A percentile compares a stretch with the other conserved stretches of the same genome.
Evolutionary conservation across 176 grass and related monocot genomes (phyloP).

Genomic region (Triticum monococcum): DNA sequence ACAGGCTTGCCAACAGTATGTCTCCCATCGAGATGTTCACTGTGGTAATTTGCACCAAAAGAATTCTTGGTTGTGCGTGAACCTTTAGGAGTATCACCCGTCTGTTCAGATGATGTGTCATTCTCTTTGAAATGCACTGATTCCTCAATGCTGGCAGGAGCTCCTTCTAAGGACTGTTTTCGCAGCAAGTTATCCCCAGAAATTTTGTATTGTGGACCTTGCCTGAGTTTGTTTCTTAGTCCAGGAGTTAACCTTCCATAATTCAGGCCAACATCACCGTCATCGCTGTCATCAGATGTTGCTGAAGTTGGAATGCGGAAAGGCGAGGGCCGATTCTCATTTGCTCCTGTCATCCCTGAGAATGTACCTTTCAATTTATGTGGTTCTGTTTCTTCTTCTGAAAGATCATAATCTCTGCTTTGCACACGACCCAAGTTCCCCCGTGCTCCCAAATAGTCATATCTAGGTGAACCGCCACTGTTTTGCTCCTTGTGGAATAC

Average conservation of each 20-base stretch:
- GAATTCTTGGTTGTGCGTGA: conserved; percentile 27
- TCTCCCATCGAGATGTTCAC: conserved; percentile 25
- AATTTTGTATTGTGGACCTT: conserved; percentile 46
- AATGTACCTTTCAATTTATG: conserved; percentile 18
- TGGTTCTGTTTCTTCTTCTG: conserved; percentile 31
- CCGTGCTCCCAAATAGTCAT: conserved; percentile 20
- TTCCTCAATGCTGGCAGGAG: conserved; percentile 46
- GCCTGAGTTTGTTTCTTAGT: conserved; percentile 61
- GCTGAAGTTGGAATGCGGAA: conserved; percentile 25
- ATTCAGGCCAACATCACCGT: conserved; percentile 47
- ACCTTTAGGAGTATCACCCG: conserved; percentile 17
- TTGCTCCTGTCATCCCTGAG: conserved; percentile 16
- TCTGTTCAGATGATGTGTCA: conserved; percentile 11
- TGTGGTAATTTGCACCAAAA: conserved; percentile 21
- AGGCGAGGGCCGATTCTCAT: conserved; percentile 34
- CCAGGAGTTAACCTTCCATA: conserved; percentile 79
- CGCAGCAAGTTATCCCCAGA: conserved; percentile 23
- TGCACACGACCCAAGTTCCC: background rate
- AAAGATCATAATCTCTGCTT: conserved; percentile 39
- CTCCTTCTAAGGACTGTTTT: conserved; percentile 38
- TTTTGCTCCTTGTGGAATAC: conserved; percentile 24
- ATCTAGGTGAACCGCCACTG: conserved; percentile 20
- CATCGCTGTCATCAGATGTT: conserved; percentile 41
- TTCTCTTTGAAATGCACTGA: conserved; percentile 31
- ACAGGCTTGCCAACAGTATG: conserved; percentile 10